These are phyloP conservation scores for Akanthomyces uredinophilus DNA, from an alignment of 2,329 filamentous ascomycete species.

Conservation along the genomic window DNA sequence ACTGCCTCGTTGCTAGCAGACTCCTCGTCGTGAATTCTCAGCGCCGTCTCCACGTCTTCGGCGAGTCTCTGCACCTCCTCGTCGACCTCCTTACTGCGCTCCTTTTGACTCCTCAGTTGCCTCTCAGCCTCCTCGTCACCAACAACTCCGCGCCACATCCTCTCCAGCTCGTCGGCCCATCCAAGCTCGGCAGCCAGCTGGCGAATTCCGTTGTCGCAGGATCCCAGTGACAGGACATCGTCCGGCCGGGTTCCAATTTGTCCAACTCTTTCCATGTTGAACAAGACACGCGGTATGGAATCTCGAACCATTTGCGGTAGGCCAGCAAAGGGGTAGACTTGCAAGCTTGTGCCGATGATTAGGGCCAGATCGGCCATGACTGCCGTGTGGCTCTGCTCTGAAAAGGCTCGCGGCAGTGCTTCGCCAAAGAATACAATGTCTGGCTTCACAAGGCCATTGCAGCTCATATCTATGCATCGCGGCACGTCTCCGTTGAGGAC, in stretches of 20 bases:
- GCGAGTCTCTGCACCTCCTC: slow-evolving; percentile 41
- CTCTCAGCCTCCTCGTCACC: slow-evolving; percentile 53
- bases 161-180: slow-evolving; percentile 80
- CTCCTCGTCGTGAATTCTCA: slow-evolving; percentile 27
- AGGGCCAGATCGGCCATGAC: slow-evolving; percentile 69
- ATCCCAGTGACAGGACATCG: slow-evolving; percentile 77
- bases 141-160: slow-evolving; percentile 64
- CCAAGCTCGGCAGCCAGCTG: slow-evolving; percentile 74
- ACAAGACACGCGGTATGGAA: slow-evolving; percentile 68
- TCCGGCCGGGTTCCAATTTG: slow-evolving; percentile 70
- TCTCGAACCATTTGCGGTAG: slow-evolving; percentile 62
- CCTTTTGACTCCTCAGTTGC: slow-evolving; percentile 34
- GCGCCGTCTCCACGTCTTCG: slow-evolving; percentile 29
- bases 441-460: slow-evolving; percentile 80
- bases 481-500: slow-evolving; percentile 66
- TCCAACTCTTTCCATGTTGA: slow-evolving; percentile 83
- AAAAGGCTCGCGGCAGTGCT: slow-evolving; percentile 42
- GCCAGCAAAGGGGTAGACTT: slow-evolving; percentile 82
- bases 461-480: slow-evolving; percentile 55
- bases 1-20: slow-evolving; percentile 5
- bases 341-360: slow-evolving; percentile 82
- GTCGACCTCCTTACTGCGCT: slow-evolving; percentile 29
- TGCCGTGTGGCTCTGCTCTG: slow-evolving; percentile 39
- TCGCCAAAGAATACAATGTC: slow-evolving; percentile 96
- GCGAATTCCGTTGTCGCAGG: slow-evolving; percentile 78